A percentile compares a stretch with the other conserved stretches of the same genome.
These are phyloP conservation scores for Candida dendrica DNA, from an alignment of 805 yeast genomes.

Conservation along the genomic window DNA sequence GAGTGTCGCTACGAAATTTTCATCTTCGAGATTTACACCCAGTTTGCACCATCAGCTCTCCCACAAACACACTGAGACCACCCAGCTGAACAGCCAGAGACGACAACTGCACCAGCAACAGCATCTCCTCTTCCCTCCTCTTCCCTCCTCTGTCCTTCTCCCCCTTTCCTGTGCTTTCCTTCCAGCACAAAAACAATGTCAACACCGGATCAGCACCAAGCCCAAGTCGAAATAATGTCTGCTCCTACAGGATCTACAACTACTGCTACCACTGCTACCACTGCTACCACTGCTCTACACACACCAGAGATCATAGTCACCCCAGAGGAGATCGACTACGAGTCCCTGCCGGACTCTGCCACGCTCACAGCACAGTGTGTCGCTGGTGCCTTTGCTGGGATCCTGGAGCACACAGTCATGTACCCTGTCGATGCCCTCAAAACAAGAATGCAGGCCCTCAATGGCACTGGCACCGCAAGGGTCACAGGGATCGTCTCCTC, in stretches of 20 bases:
- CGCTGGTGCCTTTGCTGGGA: constrained; percentile 97
- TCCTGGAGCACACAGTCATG: constrained; percentile 96
- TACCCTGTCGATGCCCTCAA: constrained; percentile 92
- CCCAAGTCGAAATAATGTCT: not conserved
- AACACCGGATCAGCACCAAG: not conserved
- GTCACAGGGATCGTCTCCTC: constrained; percentile 41
- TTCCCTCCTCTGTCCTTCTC: too few relatives aligned
- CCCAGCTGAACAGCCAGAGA: too few relatives aligned
- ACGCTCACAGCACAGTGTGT: constrained; percentile 71
- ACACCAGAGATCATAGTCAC: not conserved
- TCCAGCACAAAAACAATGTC: too few relatives aligned
- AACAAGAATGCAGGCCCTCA: constrained; percentile 74
- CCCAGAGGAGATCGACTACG: constrained; percentile 67
- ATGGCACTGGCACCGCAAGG: constrained; percentile 17
- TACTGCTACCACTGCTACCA: not conserved
- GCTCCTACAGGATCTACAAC: not conserved
- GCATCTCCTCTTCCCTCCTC: too few relatives aligned
- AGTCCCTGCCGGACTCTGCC: constrained; percentile 82
- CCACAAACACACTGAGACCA: too few relatives aligned
- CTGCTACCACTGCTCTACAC: not conserved
- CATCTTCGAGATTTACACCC: too few relatives aligned
- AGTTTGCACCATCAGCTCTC: too few relatives aligned
- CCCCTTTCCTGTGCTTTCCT: too few relatives aligned
- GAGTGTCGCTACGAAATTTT: too few relatives aligned
- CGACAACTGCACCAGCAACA: too few relatives aligned